A percentile compares a stretch with the other conserved stretches of the same genome.
Conservation (phyloP, 352 stramenopile species). For the Phytopythium cucurbitacearum region DNA sequence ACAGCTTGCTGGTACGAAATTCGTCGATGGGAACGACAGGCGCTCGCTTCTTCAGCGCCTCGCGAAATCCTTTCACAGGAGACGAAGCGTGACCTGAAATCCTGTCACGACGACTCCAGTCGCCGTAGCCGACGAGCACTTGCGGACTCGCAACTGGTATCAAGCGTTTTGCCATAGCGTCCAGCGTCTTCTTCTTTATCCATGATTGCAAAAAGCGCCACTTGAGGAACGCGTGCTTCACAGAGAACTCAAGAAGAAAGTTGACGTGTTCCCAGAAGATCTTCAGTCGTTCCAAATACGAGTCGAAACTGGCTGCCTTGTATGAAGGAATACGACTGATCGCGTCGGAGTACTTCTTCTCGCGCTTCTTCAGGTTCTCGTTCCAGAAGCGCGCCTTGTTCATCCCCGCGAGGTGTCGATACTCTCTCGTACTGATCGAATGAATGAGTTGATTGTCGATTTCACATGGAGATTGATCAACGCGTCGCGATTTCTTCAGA, state of each 20-base stretch:
- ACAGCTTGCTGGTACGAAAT: not conserved
- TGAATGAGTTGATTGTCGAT: not conserved
- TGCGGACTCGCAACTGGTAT: not conserved
- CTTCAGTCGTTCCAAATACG: not conserved
- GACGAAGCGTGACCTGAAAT: not conserved
- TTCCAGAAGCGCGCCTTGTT: conserved; percentile 4
- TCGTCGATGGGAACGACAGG: not conserved
- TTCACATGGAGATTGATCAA: not conserved
- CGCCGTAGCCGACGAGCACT: not conserved
- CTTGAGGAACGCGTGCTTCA: conserved; percentile 1
- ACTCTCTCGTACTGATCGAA: not conserved
- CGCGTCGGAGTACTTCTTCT: not conserved
- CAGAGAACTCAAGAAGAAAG: conserved; percentile 5
- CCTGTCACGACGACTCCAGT: not conserved
- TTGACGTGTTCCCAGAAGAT: not conserved
- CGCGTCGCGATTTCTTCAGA: not conserved
- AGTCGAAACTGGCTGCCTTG: not conserved
- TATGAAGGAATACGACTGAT: not conserved
- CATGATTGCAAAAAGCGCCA: not conserved
- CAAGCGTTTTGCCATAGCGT: not conserved
- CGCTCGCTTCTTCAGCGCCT: not conserved
- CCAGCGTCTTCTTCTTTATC: not conserved
- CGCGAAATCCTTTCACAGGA: not conserved
- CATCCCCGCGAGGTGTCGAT: not conserved
- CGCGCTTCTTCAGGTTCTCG: conserved; percentile 1